Evolutionary conservation across 2,329 filamentous ascomycete species (phyloP).

Genomic region (Aspergillus sp.): DNA sequence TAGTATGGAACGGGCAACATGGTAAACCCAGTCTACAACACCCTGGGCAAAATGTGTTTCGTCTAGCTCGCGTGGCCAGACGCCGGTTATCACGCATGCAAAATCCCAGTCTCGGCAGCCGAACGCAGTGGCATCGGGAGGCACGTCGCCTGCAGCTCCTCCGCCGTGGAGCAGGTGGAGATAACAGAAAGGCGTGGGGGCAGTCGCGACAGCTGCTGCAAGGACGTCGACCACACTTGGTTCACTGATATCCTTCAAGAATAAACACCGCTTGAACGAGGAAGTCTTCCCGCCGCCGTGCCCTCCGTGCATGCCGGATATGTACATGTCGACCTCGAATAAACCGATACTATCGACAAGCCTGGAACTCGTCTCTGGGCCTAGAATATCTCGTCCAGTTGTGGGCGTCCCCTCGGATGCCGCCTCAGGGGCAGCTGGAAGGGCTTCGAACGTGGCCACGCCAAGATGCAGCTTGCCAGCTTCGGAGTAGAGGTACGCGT

Average conservation of each 20-base stretch:
- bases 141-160: slow-evolving; percentile 49
- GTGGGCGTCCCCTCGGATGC: slow-evolving; percentile 3
- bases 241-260: slow-evolving; percentile 52
- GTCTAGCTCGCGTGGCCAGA: slow-evolving; percentile 59
- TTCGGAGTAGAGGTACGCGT: slow-evolving; percentile 58
- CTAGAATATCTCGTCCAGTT: slow-evolving; percentile 27
- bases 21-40: slow-evolving; percentile 58
- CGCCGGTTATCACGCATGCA: slow-evolving; percentile 63
- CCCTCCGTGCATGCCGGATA: slow-evolving; percentile 60
- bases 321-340: slow-evolving; percentile 62
- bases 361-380: slow-evolving; percentile 32
- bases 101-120: slow-evolving; percentile 65
- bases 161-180: slow-evolving; percentile 64
- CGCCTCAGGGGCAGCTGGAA: slow-evolving; percentile 18
- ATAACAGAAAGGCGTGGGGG: slow-evolving; percentile 58
- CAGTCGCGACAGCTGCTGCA: slow-evolving; percentile 46
- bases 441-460: slow-evolving; percentile 51
- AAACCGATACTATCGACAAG: slow-evolving; percentile 50
- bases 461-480: slow-evolving; percentile 50
- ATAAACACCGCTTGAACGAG: slow-evolving; percentile 65
- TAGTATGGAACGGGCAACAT: slow-evolving; percentile 48
- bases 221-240: slow-evolving; percentile 38
- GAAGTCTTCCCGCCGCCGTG: slow-evolving; percentile 60
- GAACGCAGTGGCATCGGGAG: slow-evolving; percentile 54
- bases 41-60: slow-evolving; percentile 40